Evolutionary conservation across 805 yeast genomes (phyloP).

Genomic region (Trichomonascus vanleenenianus): DNA sequence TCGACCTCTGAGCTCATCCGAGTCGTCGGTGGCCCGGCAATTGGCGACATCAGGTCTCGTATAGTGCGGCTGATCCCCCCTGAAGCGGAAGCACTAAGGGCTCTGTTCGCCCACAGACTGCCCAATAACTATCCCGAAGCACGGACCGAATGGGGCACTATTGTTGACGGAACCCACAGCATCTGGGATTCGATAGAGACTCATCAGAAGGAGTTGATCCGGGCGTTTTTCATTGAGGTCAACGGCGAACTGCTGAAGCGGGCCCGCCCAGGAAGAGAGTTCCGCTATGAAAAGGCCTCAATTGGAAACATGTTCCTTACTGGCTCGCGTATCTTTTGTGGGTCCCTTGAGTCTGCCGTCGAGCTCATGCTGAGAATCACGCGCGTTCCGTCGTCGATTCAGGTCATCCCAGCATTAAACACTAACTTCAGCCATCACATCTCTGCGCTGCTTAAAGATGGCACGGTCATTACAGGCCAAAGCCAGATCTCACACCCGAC

Average conservation of each 20-base stretch:
- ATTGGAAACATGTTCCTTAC: slow-evolving; percentile 80
- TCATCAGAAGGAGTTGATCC: slow-evolving; percentile 56
- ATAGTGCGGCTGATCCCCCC: slow-evolving; percentile 57
- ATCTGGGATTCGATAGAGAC: slow-evolving; percentile 58
- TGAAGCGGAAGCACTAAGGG: slow-evolving; percentile 29
- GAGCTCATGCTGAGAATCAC: slow-evolving; percentile 64
- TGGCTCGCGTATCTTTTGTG: slow-evolving; percentile 74
- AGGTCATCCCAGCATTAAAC: slow-evolving; percentile 73
- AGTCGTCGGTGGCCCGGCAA: slow-evolving; percentile 90
- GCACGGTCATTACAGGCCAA: slow-evolving; percentile 77
- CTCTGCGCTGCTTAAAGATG: slow-evolving; percentile 64
- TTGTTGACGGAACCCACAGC: slow-evolving; percentile 71
- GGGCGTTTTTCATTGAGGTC: slow-evolving; percentile 72
- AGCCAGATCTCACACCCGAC: slow-evolving; percentile 87
- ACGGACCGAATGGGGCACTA: slow-evolving; percentile 60
- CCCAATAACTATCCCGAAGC: slow-evolving; percentile 45
- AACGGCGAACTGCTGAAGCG: slow-evolving; percentile 71
- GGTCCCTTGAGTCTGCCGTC: slow-evolving; percentile 76
- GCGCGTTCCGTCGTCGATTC: slow-evolving; percentile 42
- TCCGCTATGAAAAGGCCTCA: slow-evolving; percentile 69
- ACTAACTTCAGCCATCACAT: slow-evolving; percentile 83
- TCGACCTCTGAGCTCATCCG: slow-evolving; percentile 84
- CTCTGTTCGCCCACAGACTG: slow-evolving; percentile 43
- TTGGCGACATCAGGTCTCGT: slow-evolving; percentile 84
- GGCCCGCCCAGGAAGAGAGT: slow-evolving; percentile 50